Evolutionary conservation across 805 yeast species (phyloP).

Genomic region (Ogataea corticis): DNA sequence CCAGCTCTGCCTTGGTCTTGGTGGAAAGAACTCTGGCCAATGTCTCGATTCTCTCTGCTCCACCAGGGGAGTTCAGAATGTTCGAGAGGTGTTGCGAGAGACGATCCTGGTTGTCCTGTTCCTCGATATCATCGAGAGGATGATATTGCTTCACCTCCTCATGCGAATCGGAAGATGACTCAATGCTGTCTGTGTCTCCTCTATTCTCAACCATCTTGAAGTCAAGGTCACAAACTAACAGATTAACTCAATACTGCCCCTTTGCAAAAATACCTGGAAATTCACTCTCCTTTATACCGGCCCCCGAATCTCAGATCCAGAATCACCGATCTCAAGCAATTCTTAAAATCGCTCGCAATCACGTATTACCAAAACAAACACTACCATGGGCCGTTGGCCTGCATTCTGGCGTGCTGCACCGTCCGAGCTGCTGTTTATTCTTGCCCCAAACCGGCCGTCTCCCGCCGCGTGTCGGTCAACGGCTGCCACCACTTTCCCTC

Average conservation of each 20-base stretch:
- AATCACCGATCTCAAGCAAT: not conserved
- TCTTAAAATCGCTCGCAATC: conserved; percentile 11
- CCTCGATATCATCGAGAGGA: conserved; percentile 27
- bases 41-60: conserved; percentile 42
- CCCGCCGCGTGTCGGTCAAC: conserved; percentile 4
- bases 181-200: conserved; percentile 25
- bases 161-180: conserved; percentile 21
- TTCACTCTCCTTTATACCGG: not conserved
- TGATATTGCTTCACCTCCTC: conserved; percentile 28
- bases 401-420: not conserved
- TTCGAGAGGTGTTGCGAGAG: conserved; percentile 30
- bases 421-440: conserved; percentile 2
- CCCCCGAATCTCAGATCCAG: conserved; percentile 1
- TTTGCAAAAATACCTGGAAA: not conserved
- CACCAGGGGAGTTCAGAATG: conserved; percentile 28
- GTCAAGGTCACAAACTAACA: conserved; percentile 2
- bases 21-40: conserved; percentile 52
- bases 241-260: not conserved
- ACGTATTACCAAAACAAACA: not conserved
- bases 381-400: not conserved
- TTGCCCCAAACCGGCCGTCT: not conserved
- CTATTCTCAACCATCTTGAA: conserved; percentile 9
- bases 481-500: not conserved
- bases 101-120: conserved; percentile 24
- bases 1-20: conserved; percentile 46